Evolutionary conservation across 2,329 filamentous ascomycete species (phyloP).

Genomic region (Drechslerella dactyloides): DNA sequence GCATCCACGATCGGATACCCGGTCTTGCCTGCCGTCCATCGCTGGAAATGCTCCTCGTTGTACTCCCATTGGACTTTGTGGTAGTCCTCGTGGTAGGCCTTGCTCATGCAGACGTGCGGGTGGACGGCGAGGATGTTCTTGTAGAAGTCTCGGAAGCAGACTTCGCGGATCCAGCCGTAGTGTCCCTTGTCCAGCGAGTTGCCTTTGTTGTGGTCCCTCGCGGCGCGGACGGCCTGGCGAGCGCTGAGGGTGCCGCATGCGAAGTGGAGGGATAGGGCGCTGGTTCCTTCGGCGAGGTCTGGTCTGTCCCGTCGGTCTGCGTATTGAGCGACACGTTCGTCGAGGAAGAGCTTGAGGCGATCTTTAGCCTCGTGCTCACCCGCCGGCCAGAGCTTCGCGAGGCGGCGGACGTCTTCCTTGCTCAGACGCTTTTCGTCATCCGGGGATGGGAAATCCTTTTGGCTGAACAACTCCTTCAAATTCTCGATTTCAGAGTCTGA

Average conservation of each 20-base stretch:
- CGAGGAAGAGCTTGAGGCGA: slow-evolving; percentile 71
- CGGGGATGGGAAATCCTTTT: slow-evolving; percentile 35
- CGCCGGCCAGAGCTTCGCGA: slow-evolving; percentile 64
- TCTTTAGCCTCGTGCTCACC: slow-evolving; percentile 74
- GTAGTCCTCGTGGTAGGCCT: slow-evolving; percentile 82
- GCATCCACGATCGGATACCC: slow-evolving; percentile 86
- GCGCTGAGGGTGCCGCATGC: slow-evolving; percentile 72
- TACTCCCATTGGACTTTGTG: slow-evolving; percentile 82
- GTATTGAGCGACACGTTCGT: slow-evolving; percentile 69
- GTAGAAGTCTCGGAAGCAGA: slow-evolving; percentile 73
- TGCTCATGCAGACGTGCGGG: slow-evolving; percentile 80
- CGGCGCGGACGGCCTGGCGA: slow-evolving; percentile 70
- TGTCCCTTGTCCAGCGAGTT: slow-evolving; percentile 58
- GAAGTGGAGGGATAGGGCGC: slow-evolving; percentile 74
- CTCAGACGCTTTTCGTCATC: slow-evolving; percentile 54
- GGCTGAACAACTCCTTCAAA: slow-evolving; percentile 28
- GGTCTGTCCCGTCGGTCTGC: slow-evolving; percentile 71
- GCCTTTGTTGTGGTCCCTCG: slow-evolving; percentile 68
- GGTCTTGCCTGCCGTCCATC: slow-evolving; percentile 76
- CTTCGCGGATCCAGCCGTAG: slow-evolving; percentile 44
- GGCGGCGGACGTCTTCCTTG: slow-evolving; percentile 53
- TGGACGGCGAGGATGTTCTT: slow-evolving; percentile 82
- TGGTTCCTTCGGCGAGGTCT: slow-evolving; percentile 66
- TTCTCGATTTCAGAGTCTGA: slow-evolving; percentile 57
- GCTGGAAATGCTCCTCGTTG: slow-evolving; percentile 69